These are phyloP conservation scores for Umbilicus rupestris DNA, from an alignment of 164 flowering plant species.

Conservation along the genomic window DNA sequence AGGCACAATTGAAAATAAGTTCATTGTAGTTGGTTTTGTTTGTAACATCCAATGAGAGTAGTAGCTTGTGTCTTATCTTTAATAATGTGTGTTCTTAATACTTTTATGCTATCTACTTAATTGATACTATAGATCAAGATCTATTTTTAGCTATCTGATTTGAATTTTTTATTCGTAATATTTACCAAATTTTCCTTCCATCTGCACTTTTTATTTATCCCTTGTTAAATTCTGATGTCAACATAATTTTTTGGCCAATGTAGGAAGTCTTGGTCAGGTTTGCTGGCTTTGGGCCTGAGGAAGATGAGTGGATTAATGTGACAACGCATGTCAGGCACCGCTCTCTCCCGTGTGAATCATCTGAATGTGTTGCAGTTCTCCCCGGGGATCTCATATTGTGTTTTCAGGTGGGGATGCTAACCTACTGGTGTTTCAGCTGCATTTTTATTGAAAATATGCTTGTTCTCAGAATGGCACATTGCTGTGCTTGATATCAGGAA, in stretches of 20 bases:
- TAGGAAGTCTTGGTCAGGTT: conserved; percentile 93
- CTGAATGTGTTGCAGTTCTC: conserved; percentile 93
- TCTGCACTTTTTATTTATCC: neutral
- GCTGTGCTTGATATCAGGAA: conserved; percentile 42
- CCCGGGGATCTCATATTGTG: conserved; percentile 93
- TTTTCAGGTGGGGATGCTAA: conserved; percentile 56
- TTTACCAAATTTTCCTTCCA: neutral
- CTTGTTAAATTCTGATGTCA: neutral
- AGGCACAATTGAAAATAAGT: too few relatives aligned
- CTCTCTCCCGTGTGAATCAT: conserved; percentile 95
- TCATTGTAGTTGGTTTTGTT: too few relatives aligned
- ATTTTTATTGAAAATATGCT: neutral
- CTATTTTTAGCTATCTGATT: neutral
- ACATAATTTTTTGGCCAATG: conserved; percentile 8
- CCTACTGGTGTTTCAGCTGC: neutral
- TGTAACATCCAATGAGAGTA: too few relatives aligned
- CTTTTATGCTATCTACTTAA: too few relatives aligned
- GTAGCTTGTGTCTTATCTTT: too few relatives aligned
- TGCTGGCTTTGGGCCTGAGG: conserved; percentile 92
- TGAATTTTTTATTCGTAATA: neutral
- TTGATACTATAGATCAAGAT: too few relatives aligned
- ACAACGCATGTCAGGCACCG: conserved; percentile 76
- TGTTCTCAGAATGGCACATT: neutral
- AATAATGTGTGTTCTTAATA: too few relatives aligned
- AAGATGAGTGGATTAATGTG: conserved; percentile 94